Conservation (phyloP, 495 filamentous ascomycete genomes). For the Lindgomyces ingoldianus region DNA sequence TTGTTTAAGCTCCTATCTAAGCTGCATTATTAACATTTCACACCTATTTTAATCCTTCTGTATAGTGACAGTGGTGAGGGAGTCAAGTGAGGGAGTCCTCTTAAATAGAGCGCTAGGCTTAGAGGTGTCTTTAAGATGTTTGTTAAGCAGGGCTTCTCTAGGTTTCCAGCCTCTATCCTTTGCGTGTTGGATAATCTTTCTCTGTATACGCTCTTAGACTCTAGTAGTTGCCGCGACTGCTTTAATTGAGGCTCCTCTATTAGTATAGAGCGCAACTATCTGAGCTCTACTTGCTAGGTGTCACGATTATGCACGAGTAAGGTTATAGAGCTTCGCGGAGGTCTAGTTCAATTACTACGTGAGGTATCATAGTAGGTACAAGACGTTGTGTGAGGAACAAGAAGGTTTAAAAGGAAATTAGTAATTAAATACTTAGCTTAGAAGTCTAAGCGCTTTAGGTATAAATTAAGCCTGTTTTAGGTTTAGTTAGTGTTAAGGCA, state of each 20-base stretch:
- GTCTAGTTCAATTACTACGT: no score
- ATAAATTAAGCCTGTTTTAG: no score
- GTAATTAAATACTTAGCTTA: no score
- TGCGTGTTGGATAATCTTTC: background rate
- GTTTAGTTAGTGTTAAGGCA: no score
- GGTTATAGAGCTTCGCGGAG: no score
- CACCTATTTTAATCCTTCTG: background rate
- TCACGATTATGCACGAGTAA: no score
- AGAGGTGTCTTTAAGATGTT: background rate
- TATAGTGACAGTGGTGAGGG: background rate
- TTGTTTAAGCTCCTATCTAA: background rate
- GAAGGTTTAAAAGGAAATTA: no score
- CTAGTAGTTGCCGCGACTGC: background rate
- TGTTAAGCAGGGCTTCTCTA: background rate
- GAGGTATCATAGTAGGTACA: no score
- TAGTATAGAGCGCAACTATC: background rate
- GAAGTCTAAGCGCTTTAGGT: no score
- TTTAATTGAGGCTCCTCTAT: background rate
- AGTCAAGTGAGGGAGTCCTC: background rate
- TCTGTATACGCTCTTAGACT: background rate
- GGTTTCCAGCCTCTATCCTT: background rate
- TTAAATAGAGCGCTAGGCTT: background rate
- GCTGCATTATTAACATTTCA: background rate
- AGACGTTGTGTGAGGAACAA: no score
- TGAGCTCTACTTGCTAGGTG: no score